Evolutionary conservation across 345 rosid genomes (phyloP).

Genomic region (Eucalyptus curtisii): DNA sequence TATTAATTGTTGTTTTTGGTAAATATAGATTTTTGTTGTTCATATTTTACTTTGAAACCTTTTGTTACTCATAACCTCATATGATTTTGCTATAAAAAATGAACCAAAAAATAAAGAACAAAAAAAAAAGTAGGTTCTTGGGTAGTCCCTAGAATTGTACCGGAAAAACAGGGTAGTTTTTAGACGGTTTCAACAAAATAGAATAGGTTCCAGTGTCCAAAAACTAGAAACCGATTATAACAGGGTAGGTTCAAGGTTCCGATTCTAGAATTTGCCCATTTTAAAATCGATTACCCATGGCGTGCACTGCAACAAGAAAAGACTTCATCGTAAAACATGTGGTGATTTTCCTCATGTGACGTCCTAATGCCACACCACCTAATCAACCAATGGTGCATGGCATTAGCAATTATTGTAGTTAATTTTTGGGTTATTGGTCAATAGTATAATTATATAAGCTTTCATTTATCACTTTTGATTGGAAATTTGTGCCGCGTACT

Average conservation of each 20-base stretch:
- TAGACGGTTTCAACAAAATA: too few relatives aligned
- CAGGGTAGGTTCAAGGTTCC: fast-evolving
- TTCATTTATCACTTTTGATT: neutral
- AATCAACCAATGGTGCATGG: neutral
- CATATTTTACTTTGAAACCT: too few relatives aligned
- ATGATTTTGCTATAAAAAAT: too few relatives aligned
- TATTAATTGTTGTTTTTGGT: too few relatives aligned
- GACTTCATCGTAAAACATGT: neutral
- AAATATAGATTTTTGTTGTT: too few relatives aligned
- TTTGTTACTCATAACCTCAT: too few relatives aligned
- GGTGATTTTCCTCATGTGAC: neutral
- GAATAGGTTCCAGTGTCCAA: fast-evolving
- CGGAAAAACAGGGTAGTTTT: too few relatives aligned
- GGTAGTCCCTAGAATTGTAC: too few relatives aligned
- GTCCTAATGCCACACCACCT: neutral
- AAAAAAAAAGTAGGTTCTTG: fast-evolving
- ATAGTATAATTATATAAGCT: neutral
- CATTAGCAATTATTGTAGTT: neutral
- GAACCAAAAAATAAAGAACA: too few relatives aligned
- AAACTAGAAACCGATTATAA: too few relatives aligned
- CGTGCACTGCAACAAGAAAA: too few relatives aligned
- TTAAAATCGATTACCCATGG: too few relatives aligned
- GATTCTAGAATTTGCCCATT: fast-evolving
- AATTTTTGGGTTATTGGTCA: neutral
- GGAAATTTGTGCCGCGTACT: neutral